Conservation (phyloP, 1,139 yeast genomes). For the Casaregolazyma lundiana region DNA sequence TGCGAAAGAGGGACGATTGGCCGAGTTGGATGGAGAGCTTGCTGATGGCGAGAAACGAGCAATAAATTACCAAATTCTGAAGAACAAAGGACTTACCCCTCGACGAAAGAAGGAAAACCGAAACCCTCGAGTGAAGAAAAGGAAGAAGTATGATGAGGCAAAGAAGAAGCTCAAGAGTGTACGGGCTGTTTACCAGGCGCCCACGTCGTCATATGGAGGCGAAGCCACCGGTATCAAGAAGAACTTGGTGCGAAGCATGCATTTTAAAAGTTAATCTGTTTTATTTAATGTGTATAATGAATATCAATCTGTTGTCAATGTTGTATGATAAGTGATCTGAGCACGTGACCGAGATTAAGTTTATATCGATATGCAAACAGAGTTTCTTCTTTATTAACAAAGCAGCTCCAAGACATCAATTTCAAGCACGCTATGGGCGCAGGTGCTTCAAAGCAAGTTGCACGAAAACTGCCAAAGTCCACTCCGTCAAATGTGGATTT, state of each 20-base stretch:
- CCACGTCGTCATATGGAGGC: conserved; percentile 83
- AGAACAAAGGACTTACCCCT: conserved; percentile 93
- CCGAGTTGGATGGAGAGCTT: conserved; percentile 56
- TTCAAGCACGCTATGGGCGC: conserved; percentile 6
- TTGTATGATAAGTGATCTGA: neutral
- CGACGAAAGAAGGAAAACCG: conserved; percentile 89
- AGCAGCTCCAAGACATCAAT: neutral
- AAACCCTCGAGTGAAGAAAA: conserved; percentile 96
- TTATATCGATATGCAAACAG: neutral
- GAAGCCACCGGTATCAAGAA: conserved; percentile 97
- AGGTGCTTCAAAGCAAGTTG: conserved; percentile 8
- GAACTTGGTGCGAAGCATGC: conserved; percentile 80
- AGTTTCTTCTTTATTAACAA: neutral
- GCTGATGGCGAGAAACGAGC: conserved; percentile 92
- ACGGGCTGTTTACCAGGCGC: conserved; percentile 79
- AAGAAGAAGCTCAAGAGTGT: conserved; percentile 89
- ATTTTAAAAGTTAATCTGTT: conserved; percentile 38
- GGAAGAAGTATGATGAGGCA: conserved; percentile 93
- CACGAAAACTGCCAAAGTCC: conserved; percentile 8
- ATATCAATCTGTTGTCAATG: neutral
- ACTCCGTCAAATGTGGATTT: conserved; percentile 1
- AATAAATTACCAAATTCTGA: conserved; percentile 84
- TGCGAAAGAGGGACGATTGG: conserved; percentile 78
- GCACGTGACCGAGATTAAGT: neutral
- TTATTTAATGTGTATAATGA: neutral